These are phyloP conservation scores for Bidens hawaiensis DNA, from an alignment of 140 eudicot species.

Conservation along the genomic window DNA sequence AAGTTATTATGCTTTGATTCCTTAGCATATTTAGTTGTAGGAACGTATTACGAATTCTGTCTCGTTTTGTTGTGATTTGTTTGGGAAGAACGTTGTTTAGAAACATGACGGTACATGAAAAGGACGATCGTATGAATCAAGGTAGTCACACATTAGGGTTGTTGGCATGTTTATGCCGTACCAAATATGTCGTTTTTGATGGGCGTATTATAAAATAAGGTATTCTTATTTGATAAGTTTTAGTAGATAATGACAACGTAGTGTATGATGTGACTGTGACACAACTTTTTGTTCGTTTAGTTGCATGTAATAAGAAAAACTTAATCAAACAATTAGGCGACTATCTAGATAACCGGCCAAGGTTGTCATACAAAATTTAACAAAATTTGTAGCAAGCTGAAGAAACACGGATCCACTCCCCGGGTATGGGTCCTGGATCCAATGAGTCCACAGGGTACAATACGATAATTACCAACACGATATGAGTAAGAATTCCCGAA, in stretches of 20 bases:
- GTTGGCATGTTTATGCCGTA: constrained; percentile 24
- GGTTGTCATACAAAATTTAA: too few relatives aligned
- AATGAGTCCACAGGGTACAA: too few relatives aligned
- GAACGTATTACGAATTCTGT: not conserved
- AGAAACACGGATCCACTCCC: too few relatives aligned
- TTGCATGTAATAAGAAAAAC: too few relatives aligned
- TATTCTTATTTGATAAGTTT: not conserved
- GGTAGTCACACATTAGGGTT: not conserved
- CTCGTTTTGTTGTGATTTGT: constrained; percentile 8
- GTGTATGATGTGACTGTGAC: too few relatives aligned
- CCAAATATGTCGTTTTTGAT: constrained; percentile 18
- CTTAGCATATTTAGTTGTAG: constrained; percentile 4
- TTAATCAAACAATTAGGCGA: too few relatives aligned
- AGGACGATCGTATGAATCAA: constrained; percentile 27
- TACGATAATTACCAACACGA: too few relatives aligned
- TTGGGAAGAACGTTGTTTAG: constrained; percentile 1
- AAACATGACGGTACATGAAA: constrained; percentile 24
- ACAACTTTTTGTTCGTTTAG: too few relatives aligned
- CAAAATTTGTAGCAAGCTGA: too few relatives aligned
- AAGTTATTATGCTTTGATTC: constrained; percentile 10
- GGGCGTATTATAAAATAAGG: not conserved
- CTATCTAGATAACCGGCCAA: too few relatives aligned
- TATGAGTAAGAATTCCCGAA: too few relatives aligned
- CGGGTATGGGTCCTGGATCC: too few relatives aligned
- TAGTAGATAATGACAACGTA: not conserved